phyloP scores from a whole-genome alignment of 192 early-diverging fungal genomes.

The Fimicolochytrium jonesii region DNA sequence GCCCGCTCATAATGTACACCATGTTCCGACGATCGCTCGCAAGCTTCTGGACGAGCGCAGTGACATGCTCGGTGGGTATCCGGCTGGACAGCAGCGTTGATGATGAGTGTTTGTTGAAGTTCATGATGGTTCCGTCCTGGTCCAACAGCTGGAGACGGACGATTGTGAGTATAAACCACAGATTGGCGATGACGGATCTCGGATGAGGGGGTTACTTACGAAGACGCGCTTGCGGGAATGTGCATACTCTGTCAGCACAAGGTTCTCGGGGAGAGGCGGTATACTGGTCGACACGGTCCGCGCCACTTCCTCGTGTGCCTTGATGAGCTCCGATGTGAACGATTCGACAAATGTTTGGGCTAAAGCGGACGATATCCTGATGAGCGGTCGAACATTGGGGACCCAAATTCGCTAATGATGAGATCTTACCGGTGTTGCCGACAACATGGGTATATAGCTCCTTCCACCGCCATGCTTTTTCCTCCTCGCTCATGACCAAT shows the following conservation, averaged over 20 bases:
- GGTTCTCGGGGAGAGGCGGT: slow-evolving; percentile 29
- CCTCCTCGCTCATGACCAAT: slow-evolving; percentile 37
- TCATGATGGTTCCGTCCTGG: slow-evolving; percentile 44
- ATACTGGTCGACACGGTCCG: slow-evolving; percentile 34
- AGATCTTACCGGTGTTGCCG: slow-evolving; percentile 35
- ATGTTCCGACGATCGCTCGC: slow-evolving; percentile 35
- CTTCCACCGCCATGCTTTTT: slow-evolving; percentile 47
- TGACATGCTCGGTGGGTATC: slow-evolving; percentile 18
- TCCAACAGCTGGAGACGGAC: slow-evolving; percentile 37
- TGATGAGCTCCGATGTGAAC: slow-evolving; percentile 35
- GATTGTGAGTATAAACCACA: too few species aligned
- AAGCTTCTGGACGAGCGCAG: slow-evolving; percentile 18
- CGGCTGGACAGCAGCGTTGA: slow-evolving; percentile 17
- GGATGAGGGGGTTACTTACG: too few species aligned
- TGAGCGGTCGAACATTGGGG: too few species aligned
- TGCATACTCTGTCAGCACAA: slow-evolving; percentile 26
- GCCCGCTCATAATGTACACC: slow-evolving; percentile 47
- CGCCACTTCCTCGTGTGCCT: slow-evolving; percentile 34
- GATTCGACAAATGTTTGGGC: slow-evolving; percentile 45
- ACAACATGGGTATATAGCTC: slow-evolving; percentile 38
- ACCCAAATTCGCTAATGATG: too few species aligned
- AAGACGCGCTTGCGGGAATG: slow-evolving; percentile 33
- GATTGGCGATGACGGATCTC: too few species aligned
- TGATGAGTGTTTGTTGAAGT: slow-evolving; percentile 28
- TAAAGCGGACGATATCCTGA: background rate